A percentile compares a stretch with the other conserved stretches of the same genome.
These are phyloP conservation scores for Metarhizium rileyi DNA, from an alignment of 2,329 filamentous ascomycete species.

Conservation along the genomic window DNA sequence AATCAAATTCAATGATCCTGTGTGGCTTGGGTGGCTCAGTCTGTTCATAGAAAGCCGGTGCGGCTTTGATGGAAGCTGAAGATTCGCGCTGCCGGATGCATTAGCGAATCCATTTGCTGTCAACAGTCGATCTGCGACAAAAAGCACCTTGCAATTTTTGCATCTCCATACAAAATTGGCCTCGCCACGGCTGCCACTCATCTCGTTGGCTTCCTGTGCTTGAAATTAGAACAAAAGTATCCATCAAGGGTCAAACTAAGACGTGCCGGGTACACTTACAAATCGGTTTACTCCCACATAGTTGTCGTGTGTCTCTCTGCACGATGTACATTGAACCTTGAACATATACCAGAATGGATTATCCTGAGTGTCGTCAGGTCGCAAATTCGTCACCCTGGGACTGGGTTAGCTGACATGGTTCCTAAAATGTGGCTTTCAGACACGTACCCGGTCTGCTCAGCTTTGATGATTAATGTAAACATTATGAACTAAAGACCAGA, in stretches of 20 bases:
- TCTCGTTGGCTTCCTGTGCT: constrained; percentile 71
- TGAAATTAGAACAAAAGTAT: constrained; percentile 6
- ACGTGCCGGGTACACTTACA: constrained; percentile 41
- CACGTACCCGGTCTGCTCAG: constrained; percentile 60
- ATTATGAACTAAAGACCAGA: constrained; percentile 27
- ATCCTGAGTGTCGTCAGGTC: constrained; percentile 71
- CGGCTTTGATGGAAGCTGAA: constrained; percentile 71
- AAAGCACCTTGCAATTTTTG: constrained; percentile 84
- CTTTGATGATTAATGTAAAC: constrained; percentile 57
- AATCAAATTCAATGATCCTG: constrained; percentile 86
- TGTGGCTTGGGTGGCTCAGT: constrained; percentile 62
- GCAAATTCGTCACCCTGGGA: constrained; percentile 76
- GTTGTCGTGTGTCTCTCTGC: constrained; percentile 82
- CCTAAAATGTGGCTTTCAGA: not conserved
- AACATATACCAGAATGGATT: constrained; percentile 94
- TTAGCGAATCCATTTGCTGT: not conserved
- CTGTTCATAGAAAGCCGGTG: constrained; percentile 62
- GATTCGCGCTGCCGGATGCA: constrained; percentile 56
- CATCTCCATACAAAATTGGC: constrained; percentile 99
- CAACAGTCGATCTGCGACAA: not conserved
- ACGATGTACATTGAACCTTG: constrained; percentile 97
- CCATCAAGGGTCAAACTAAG: constrained; percentile 1
- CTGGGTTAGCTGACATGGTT: not conserved
- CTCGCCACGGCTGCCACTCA: constrained; percentile 87
- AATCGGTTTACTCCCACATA: constrained; percentile 80